phyloP scores from a whole-genome alignment of 2,329 filamentous ascomycete genomes.

The Diplodia corticola region DNA sequence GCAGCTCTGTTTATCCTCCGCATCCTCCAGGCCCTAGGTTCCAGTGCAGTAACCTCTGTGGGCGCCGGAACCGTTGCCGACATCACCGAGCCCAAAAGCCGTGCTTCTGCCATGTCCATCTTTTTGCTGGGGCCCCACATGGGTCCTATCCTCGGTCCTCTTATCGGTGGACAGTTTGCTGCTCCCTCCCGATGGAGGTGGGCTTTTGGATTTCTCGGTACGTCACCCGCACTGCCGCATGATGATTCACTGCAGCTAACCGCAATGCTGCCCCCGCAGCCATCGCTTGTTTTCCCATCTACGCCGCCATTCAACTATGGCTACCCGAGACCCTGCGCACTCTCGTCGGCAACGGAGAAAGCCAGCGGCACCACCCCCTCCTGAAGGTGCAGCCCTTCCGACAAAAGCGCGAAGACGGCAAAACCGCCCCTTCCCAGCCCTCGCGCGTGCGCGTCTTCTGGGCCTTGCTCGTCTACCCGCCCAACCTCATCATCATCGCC shows the following conservation, averaged over 20 bases:
- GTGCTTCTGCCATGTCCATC: conserved; percentile 44
- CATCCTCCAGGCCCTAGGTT: conserved; percentile 47
- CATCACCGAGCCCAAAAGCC: conserved; percentile 42
- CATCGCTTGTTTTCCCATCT: conserved; percentile 31
- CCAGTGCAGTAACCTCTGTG: conserved; percentile 46
- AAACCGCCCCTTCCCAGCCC: not conserved
- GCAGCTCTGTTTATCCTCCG: conserved; percentile 43
- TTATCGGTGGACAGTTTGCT: conserved; percentile 46
- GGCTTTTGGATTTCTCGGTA: conserved; percentile 45
- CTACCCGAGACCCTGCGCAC: conserved; percentile 51
- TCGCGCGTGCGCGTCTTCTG: not conserved
- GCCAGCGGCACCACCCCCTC: not conserved
- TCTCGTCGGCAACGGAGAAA: conserved; percentile 46
- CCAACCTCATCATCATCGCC: conserved; percentile 34
- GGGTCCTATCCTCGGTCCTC: conserved; percentile 47
- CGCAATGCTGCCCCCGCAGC: conserved; percentile 13
- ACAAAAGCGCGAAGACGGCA: not conserved
- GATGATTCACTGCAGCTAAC: not conserved
- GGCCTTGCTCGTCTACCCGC: conserved; percentile 31
- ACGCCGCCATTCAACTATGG: conserved; percentile 38
- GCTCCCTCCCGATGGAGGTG: conserved; percentile 44
- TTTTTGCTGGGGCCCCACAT: conserved; percentile 49
- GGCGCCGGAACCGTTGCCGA: conserved; percentile 49
- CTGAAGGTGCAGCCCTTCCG: conserved; percentile 14
- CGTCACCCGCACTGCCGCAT: not conserved